phyloP scores from a whole-genome alignment of 2,329 filamentous ascomycete species.

The Zymoseptoria ardabiliae region DNA sequence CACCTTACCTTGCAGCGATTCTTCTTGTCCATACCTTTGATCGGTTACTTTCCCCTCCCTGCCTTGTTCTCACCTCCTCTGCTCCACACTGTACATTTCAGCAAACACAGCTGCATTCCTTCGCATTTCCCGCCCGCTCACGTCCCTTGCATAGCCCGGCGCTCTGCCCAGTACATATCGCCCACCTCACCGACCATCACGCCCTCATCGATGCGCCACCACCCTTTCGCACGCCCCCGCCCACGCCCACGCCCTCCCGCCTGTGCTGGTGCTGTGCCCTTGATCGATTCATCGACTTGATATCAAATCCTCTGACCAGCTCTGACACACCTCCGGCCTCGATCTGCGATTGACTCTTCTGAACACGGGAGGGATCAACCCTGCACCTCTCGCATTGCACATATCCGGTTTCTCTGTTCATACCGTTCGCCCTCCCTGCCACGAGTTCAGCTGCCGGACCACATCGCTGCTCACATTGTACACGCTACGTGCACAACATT shows the following conservation, averaged over 20 bases:
- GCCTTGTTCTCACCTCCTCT: too few relatives aligned
- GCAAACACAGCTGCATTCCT: constrained; percentile 11
- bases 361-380: constrained; percentile 17
- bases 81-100: constrained; percentile 2
- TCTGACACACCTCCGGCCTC: neutral
- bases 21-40: neutral
- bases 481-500: neutral
- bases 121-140: constrained; percentile 9
- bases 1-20: too few relatives aligned
- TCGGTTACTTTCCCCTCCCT: neutral
- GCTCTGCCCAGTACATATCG: constrained; percentile 10
- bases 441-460: constrained; percentile 10
- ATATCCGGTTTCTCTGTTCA: constrained; percentile 18
- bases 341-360: constrained; percentile 13
- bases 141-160: constrained; percentile 10
- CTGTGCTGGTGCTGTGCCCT: constrained; percentile 6
- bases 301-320: constrained; percentile 1
- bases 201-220: constrained; percentile 8
- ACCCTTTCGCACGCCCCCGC: constrained; percentile 1
- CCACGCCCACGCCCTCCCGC: constrained; percentile 1
- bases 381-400: constrained; percentile 16
- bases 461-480: constrained; percentile 6
- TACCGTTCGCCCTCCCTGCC: constrained; percentile 18
- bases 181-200: constrained; percentile 5
- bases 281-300: constrained; percentile 6